Conservation (phyloP, 2,329 filamentous ascomycete genomes). For the Colletotrichum agaves region DNA sequence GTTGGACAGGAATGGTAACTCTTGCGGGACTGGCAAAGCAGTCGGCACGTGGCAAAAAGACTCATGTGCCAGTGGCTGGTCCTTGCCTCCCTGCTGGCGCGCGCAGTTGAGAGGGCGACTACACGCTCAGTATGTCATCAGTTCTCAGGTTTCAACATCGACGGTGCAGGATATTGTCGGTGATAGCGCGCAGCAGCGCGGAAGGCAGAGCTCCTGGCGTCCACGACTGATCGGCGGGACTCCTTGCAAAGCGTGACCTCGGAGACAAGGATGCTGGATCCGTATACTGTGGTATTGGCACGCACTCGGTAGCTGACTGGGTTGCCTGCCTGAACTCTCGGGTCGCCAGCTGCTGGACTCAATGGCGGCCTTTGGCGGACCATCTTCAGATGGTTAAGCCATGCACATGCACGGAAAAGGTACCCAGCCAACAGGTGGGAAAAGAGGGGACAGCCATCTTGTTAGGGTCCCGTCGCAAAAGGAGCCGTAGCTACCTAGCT, state of each 20-base stretch:
- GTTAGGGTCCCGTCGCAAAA: neutral
- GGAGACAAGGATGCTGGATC: neutral
- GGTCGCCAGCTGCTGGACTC: neutral
- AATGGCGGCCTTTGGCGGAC: neutral
- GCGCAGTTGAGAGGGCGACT: constrained; percentile 3
- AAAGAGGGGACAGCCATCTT: neutral
- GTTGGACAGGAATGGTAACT: neutral
- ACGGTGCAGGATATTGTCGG: neutral
- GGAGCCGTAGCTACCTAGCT: neutral
- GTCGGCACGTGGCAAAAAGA: neutral
- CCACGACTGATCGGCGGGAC: constrained; percentile 6
- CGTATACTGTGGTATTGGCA: no score
- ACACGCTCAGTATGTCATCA: neutral
- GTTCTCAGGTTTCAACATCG: neutral
- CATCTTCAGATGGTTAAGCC: neutral
- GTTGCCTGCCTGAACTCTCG: neutral
- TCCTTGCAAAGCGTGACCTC: neutral
- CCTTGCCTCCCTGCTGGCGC: neutral
- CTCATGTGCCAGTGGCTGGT: neutral
- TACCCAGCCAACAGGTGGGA: constrained; percentile 13
- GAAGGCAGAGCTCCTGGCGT: neutral
- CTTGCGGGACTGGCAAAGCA: neutral
- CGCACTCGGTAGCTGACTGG: no score
- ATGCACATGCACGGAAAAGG: neutral
- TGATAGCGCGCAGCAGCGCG: neutral